A percentile compares a stretch with the other conserved stretches of the same genome.
Evolutionary conservation across 2,329 filamentous ascomycete species (phyloP).

Genomic region (Xylaria sp.): DNA sequence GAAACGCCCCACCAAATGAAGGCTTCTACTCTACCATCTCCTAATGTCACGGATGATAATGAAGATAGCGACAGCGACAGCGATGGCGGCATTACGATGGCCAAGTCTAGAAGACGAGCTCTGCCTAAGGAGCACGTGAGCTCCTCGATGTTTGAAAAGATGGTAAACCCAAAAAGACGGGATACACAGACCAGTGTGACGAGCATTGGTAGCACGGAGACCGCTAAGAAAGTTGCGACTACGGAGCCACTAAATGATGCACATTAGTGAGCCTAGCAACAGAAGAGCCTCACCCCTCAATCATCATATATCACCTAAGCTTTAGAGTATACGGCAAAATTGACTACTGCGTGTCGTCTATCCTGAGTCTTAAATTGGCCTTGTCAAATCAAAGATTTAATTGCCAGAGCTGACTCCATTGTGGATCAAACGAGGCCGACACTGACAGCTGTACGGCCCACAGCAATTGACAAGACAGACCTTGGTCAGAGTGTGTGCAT

Average conservation of each 20-base stretch:
- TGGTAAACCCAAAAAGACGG: constrained; percentile 58
- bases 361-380: not conserved
- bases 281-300: not conserved
- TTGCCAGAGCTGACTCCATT: not conserved
- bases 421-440: not conserved
- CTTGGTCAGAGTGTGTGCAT: constrained; percentile 1
- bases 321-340: not conserved
- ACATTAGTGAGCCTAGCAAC: not conserved
- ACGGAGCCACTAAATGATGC: constrained; percentile 46
- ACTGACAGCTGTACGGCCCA: not conserved
- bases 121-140: constrained; percentile 43
- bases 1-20: constrained; percentile 38
- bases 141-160: constrained; percentile 47
- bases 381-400: not conserved
- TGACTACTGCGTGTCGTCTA: not conserved
- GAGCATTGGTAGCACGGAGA: constrained; percentile 70
- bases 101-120: constrained; percentile 60
- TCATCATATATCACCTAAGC: not conserved
- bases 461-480: constrained; percentile 12
- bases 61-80: constrained; percentile 65
- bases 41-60: constrained; percentile 52
- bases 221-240: constrained; percentile 66
- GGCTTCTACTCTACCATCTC: constrained; percentile 38
- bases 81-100: constrained; percentile 65
- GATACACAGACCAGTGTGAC: constrained; percentile 70